Conservation (phyloP, 768 basidiomycete species). For the Tylopilus subfusipes region DNA sequence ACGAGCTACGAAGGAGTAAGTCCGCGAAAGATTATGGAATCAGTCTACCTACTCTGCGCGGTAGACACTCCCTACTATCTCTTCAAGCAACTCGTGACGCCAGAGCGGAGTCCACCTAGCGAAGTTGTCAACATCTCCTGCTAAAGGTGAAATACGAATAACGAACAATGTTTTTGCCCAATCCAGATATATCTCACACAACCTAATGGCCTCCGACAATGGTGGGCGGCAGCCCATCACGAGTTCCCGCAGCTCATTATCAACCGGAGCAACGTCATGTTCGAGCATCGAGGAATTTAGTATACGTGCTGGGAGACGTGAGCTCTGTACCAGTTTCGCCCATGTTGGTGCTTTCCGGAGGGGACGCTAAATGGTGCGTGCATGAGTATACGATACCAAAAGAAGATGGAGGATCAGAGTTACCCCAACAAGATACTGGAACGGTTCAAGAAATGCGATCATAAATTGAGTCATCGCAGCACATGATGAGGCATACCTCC, state of each 20-base stretch:
- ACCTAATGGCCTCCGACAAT: conserved; percentile 52
- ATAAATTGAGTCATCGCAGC: neutral
- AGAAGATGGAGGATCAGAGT: neutral
- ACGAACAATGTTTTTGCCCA: conserved; percentile 57
- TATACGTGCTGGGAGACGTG: conserved; percentile 41
- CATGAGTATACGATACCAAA: neutral
- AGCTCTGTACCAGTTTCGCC: conserved; percentile 19
- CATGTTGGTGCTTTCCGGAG: conserved; percentile 14
- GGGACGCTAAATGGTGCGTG: conserved; percentile 21
- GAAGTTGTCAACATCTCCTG: neutral
- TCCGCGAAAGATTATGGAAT: neutral
- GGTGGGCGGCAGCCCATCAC: conserved; percentile 52
- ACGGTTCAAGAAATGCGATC: neutral
- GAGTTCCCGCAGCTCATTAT: conserved; percentile 39
- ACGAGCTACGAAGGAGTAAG: conserved; percentile 31
- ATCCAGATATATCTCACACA: conserved; percentile 65
- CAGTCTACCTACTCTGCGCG: conserved; percentile 41
- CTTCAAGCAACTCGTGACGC: conserved; percentile 53
- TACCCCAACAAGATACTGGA: conserved; percentile 59
- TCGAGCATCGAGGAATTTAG: conserved; percentile 38
- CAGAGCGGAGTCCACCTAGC: conserved; percentile 53
- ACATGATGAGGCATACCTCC: conserved; percentile 45
- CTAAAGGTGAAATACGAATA: neutral
- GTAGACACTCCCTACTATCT: conserved; percentile 54
- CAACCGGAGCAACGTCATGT: conserved; percentile 26